phyloP scores from a whole-genome alignment of 2,329 filamentous ascomycete species.

The Blastomyces silverae region DNA sequence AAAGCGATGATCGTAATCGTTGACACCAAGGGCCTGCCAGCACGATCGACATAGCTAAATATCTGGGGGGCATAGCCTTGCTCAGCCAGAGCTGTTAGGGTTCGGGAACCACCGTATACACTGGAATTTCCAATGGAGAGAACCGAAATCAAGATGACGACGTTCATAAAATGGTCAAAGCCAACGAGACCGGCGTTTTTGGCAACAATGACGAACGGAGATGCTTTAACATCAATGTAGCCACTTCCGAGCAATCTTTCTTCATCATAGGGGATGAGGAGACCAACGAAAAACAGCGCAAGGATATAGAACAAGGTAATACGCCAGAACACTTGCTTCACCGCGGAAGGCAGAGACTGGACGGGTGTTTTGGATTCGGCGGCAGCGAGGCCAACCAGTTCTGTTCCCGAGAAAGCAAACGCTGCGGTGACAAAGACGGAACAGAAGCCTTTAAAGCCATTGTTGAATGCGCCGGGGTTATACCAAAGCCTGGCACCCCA shows the following conservation, averaged over 20 bases:
- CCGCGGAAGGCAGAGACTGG: conserved; percentile 44
- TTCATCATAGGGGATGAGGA: conserved; percentile 41
- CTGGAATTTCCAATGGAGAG: conserved; percentile 54
- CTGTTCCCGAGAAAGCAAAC: conserved; percentile 53
- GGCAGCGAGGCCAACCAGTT: conserved; percentile 49
- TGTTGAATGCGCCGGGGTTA: conserved; percentile 43
- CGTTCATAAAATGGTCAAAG: conserved; percentile 61
- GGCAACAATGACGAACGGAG: conserved; percentile 62
- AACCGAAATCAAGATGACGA: conserved; percentile 57
- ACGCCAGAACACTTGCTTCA: conserved; percentile 48
- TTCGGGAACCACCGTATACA: conserved; percentile 53
- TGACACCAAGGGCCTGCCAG: conserved; percentile 41
- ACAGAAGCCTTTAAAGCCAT: conserved; percentile 49
- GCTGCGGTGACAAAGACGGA: conserved; percentile 52
- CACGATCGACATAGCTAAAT: conserved; percentile 42
- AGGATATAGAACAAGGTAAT: conserved; percentile 48
- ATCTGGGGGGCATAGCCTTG: conserved; percentile 42
- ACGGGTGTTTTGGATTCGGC: conserved; percentile 49
- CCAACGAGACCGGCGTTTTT: conserved; percentile 54
- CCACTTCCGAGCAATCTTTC: conserved; percentile 36
- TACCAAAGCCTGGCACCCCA: conserved; percentile 36
- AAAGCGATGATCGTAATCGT: conserved; percentile 38
- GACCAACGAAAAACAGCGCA: conserved; percentile 41
- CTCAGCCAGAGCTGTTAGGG: conserved; percentile 49
- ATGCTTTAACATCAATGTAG: conserved; percentile 43